Percentiles rank a stretch among this genome's conserved stretches.
Evolutionary conservation across 73 alveolate species (phyloP).

Genomic region (Symbiodinium pilosum): DNA sequence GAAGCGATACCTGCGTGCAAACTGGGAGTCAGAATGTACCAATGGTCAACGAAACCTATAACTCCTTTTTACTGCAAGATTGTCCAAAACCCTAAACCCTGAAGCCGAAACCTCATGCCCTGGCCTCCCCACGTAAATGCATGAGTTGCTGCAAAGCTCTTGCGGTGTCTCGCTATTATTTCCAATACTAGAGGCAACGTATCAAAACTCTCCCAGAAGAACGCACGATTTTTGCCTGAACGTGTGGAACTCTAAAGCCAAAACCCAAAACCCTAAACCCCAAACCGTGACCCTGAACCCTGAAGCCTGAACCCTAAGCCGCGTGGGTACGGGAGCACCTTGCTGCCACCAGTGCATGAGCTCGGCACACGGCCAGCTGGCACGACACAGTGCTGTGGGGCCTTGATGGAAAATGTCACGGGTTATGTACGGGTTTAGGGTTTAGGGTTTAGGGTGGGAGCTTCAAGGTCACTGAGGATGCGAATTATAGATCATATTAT

Average conservation of each 20-base stretch:
- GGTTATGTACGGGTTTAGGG: not conserved
- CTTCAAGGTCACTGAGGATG: no score
- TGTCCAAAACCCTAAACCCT: not conserved
- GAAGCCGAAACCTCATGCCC: not conserved
- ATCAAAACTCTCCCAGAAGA: no score
- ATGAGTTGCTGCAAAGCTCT: no score
- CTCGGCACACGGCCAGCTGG: not conserved
- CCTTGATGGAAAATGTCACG: no score
- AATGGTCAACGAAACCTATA: no score
- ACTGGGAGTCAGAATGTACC: no score
- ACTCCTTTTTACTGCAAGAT: no score
- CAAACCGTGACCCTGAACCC: not conserved
- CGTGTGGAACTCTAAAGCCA: not conserved
- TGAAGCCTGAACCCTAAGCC: not conserved
- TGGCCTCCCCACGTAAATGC: no score
- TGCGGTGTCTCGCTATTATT: no score
- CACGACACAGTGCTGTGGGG: slow-evolving; percentile 9
- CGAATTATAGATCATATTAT: no score
- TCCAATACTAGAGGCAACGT: no score
- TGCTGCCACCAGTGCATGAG: not conserved
- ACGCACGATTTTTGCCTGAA: not conserved
- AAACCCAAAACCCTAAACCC: not conserved
- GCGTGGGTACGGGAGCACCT: not conserved
- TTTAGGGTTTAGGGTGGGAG: not conserved
- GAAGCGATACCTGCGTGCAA: no score